These are phyloP conservation scores for Neonectria neomacrospora DNA, from an alignment of 2,329 filamentous ascomycete species.

Conservation along the genomic window DNA sequence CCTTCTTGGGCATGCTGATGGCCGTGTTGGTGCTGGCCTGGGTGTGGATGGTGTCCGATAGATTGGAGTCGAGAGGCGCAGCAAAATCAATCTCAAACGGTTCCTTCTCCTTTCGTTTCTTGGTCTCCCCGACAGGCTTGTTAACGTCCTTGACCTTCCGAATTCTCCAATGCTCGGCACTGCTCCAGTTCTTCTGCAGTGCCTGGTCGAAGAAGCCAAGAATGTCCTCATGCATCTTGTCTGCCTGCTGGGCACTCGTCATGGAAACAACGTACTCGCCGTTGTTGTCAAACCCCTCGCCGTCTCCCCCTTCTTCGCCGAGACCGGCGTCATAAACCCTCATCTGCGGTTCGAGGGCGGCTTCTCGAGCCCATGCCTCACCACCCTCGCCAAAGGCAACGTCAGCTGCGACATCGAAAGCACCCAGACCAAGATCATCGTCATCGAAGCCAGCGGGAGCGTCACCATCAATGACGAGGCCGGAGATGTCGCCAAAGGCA, in stretches of 20 bases:
- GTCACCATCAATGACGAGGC: slow-evolving; percentile 87
- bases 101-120: slow-evolving; percentile 92
- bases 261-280: slow-evolving; percentile 85
- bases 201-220: slow-evolving; percentile 98
- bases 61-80: slow-evolving; percentile 74
- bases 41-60: slow-evolving; percentile 83
- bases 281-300: slow-evolving; percentile 61
- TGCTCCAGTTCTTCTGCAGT: slow-evolving; percentile 95
- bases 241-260: slow-evolving; percentile 71
- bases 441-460: slow-evolving; percentile 79
- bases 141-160: slow-evolving; percentile 84
- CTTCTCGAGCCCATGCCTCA: slow-evolving; percentile 93
- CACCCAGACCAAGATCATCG: slow-evolving; percentile 78
- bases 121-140: slow-evolving; percentile 70
- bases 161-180: slow-evolving; percentile 99
- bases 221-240: slow-evolving; percentile 88
- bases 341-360: slow-evolving; percentile 86
- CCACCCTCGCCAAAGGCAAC: slow-evolving; percentile 94
- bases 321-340: slow-evolving; percentile 76
- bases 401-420: slow-evolving; percentile 76
- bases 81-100: slow-evolving; percentile 94
- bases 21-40: slow-evolving; percentile 81
- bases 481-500: slow-evolving; percentile 73
- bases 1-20: slow-evolving; percentile 89
- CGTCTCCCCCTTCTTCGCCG: slow-evolving; percentile 64